A percentile compares a stretch with the other conserved stretches of the same genome.
Conservation (phyloP, 2,329 filamentous ascomycete genomes). For the Lachnellula cervina region DNA sequence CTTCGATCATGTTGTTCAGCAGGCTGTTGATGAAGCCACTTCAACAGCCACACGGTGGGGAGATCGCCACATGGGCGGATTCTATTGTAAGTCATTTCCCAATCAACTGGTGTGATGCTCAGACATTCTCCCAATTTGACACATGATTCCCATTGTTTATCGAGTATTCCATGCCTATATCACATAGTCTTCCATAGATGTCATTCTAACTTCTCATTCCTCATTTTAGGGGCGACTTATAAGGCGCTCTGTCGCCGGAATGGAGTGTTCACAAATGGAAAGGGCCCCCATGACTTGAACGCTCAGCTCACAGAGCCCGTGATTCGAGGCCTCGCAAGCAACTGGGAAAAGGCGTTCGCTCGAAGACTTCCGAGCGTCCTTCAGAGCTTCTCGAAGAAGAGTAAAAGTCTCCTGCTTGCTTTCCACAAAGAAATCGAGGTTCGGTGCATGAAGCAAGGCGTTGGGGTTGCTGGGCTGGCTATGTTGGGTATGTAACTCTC, state of each 20-base stretch:
- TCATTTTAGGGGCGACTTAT: conserved; percentile 41
- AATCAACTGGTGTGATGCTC: neutral
- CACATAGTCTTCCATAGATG: neutral
- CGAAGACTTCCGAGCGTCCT: conserved; percentile 38
- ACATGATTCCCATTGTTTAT: too few relatives aligned
- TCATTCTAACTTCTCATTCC: neutral
- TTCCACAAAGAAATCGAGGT: conserved; percentile 41
- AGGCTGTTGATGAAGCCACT: conserved; percentile 35
- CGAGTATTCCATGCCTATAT: too few relatives aligned
- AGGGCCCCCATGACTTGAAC: conserved; percentile 39
- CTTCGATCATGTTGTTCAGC: conserved; percentile 35
- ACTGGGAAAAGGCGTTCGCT: conserved; percentile 34
- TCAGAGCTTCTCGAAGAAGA: conserved; percentile 31
- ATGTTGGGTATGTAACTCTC: conserved; percentile 29
- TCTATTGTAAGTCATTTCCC: conserved; percentile 31
- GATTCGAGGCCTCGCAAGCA: conserved; percentile 8
- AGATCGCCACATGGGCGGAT: conserved; percentile 39
- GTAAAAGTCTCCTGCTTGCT: conserved; percentile 30
- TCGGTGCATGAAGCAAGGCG: conserved; percentile 35
- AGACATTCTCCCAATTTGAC: too few relatives aligned
- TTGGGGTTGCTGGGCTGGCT: conserved; percentile 35
- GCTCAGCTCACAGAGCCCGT: conserved; percentile 31
- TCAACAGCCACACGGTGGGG: conserved; percentile 38
- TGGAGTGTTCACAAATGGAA: conserved; percentile 40
- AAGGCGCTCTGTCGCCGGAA: conserved; percentile 49